Base-by-base conservation (phyloP, 345 rosid genomes). In the Excoecaria cochinchinensis region DNA sequence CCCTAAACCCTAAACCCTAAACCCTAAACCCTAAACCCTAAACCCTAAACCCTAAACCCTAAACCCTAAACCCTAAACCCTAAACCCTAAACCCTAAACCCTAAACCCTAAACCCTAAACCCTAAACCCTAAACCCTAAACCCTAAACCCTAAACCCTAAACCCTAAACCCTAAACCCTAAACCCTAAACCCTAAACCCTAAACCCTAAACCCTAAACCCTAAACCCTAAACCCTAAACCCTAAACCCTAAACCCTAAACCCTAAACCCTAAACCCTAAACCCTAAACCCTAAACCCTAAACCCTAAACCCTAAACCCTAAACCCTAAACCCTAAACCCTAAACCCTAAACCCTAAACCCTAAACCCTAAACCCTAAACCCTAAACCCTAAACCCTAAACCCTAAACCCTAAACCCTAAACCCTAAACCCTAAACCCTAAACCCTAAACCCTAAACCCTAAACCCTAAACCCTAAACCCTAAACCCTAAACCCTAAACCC, bases 241-340 rank as follows among this genome's bases (percentile, higher is more conserved):
- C 72, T 65, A 50, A 78, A 73, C 69, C 81, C 64, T 22, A 47
- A 78, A 59, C 73, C 81, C 69, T 36, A 67, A 78, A 59, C 81
- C 81, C 63, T 46, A 73, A 78, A 48, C 77, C 73, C 63, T 40
- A 40, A 69, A 69, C n/a, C 72, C 40, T 57, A 47, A 69, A 69
- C 57, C 72, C 58, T 48, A 47, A 69, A 69, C 72, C 58, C 72
- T 47, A 69, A 78, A 58, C 76, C 77, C 74, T 73, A 56, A 73
- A 78, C 65, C 82, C 77, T 48, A 21, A 73, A 78, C 77, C 65
- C 53, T 58, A 73, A 50, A 50, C 4, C 53, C 53, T 13, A 3
- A 50, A 78, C 67, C 69, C 77, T 70, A 50, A 78, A 72, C 67
- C 81, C 73, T 59, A 67, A 78, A 73, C 73, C 77, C 74, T 68